A percentile compares a stretch with the other conserved stretches of the same genome.
These are phyloP conservation scores for Diaporthe vexans DNA, from an alignment of 2,329 filamentous ascomycete species.

Conservation along the genomic window DNA sequence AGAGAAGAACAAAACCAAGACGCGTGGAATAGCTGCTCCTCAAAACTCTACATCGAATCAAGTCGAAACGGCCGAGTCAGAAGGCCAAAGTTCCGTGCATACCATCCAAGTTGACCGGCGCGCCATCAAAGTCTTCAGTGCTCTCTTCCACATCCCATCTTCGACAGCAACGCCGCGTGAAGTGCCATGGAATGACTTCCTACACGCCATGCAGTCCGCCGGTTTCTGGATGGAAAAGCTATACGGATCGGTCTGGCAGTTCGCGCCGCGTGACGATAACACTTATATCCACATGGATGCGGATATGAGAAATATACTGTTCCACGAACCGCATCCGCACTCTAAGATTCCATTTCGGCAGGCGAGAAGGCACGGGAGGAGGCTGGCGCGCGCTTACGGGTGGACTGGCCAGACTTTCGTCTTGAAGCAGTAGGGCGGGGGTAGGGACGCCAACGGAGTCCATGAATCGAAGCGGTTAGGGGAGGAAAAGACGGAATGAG, in stretches of 20 bases:
- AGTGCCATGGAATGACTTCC: neutral
- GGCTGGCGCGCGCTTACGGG: neutral
- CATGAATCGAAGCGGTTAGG: neutral
- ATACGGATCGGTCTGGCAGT: slow-evolving; percentile 21
- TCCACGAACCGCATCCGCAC: slow-evolving; percentile 15
- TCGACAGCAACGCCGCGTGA: neutral
- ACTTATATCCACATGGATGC: neutral
- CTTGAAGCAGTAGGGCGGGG: neutral
- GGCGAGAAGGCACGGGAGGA: slow-evolving; percentile 14
- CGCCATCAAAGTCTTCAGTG: neutral
- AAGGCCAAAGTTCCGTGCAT: neutral
- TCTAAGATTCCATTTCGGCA: neutral
- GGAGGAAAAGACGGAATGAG: neutral
- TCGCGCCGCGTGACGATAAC: neutral
- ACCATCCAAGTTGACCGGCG: slow-evolving; percentile 12
- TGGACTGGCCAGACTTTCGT: slow-evolving; percentile 24
- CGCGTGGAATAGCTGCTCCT: neutral
- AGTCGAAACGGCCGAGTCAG: too few relatives aligned
- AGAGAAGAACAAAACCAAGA: slow-evolving; percentile 8
- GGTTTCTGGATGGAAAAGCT: slow-evolving; percentile 32
- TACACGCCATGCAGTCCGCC: neutral
- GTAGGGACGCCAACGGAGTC: neutral
- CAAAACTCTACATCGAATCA: accelerated
- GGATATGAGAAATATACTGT: neutral
- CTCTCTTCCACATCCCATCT: neutral